Base-by-base conservation (phyloP, 179 eudicot species). In the Sideroxylon spinosum region DNA sequence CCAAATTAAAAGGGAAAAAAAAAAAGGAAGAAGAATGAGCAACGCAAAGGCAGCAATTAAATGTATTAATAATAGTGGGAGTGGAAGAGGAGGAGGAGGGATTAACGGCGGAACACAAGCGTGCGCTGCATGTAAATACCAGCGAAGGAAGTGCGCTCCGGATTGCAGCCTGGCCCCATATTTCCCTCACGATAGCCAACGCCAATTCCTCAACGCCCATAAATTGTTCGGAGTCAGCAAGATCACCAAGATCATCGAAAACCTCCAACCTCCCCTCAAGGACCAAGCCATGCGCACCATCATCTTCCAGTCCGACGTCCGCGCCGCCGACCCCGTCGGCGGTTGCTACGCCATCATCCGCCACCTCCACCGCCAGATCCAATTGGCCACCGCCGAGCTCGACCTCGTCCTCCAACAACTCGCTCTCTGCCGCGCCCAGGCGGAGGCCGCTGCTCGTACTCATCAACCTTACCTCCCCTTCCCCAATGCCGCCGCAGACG, bases 251-350 rank as follows among this genome's bases (percentile, higher is more conserved):
- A 89, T 90, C 48, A 89, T 93, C 10, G 82, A 83, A 0, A 29
- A 81, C 80, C 86, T 91, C 57, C 82, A 74, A 16, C 85, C 78
- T 7, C 84, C 77, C 0, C 77, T 88, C 0, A 91, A 85, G 44
- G 94, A 91, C 77, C 70, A 78, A 9, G 97, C 97, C 37, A 93
- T 91, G 97, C 71, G 85, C 0, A 88, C 93, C 28, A 93, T 93
- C 7, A 87, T 89, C 20, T 91, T 74, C 79, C 89, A 93, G 20
- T 88, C 98, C 4, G 95, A 95, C 74, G 87, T 77, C 0, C 88
- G 97, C 0, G 95, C 93, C 4, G 66, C 63, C 48, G 95, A 93
- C 75, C 98, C 98, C 9, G 97, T 90, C 13, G 95, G 95, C 9
- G 99, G 98, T 0, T 90, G 92, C 73, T 88, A 78, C 12, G 68